Evolutionary conservation across 2,329 filamentous ascomycete species (phyloP), one percentile per base, ranked within the genome.

Genomic region (Hymenoscyphus infarciens): DNA sequence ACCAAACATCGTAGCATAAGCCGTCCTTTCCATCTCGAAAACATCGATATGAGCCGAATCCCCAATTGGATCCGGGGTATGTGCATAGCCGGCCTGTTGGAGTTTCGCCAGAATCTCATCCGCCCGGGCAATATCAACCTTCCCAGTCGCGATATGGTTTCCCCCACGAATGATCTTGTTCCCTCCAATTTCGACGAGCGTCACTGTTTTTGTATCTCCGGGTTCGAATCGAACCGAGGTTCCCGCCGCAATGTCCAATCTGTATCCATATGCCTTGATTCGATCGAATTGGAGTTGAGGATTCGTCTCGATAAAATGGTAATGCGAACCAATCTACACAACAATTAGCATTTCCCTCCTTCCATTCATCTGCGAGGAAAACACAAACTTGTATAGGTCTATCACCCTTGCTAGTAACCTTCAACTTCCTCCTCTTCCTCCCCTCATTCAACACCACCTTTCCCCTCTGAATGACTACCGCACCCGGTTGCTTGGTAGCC

Each of bases 231-330:
- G 87, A 35, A 97, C 88, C 7, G 92, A 96, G 0, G 93, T 97
- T 39, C 94, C 94, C 0, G 94, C 92, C 1, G 94, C 82, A 63
- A 98, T 95, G 73, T 98, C 93, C 15, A 98, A 82, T 11, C 92
- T 85, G 77, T 86, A 96, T 5, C 94, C 94, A 72, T 95, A 95
- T 0, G 92, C 86, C 68, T 85, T 86, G 57, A 85, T 79, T 29
- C 94, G 90, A 77, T 98, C 94, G 75, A 98, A 98, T 65, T 90
- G 85, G 58, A 98, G 83, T 75, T 91, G 86, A 0, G 92, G 91
- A 76, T 98, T 98, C n/a, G 87, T 89, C 79, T 98, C 94, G 72
- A 96, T 86, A 75, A 98, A 96, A 77, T 97, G 94, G 75, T 97
- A 98, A 77, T 98, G 94, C 35, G 92, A 96, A 35, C 94, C 94